Evolutionary conservation across 176 grass and related monocot species (phyloP).

Genomic region (Elaeis guineensis): DNA sequence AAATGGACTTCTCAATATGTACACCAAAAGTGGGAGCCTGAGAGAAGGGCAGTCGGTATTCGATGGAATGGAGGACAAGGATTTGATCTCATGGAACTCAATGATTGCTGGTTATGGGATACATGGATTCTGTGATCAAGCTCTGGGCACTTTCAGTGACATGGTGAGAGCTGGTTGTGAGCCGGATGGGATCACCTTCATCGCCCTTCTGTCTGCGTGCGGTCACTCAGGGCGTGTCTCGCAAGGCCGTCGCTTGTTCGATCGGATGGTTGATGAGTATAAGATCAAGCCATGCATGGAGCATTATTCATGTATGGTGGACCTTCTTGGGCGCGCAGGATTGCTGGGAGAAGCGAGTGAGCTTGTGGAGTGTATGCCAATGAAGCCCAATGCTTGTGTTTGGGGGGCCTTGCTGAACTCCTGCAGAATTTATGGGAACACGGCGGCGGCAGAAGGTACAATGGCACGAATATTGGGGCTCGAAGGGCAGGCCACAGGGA

Average conservation of each 20-base stretch:
- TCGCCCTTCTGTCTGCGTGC: slow-evolving; percentile 35
- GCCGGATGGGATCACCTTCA: slow-evolving; percentile 36
- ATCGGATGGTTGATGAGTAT: slow-evolving; percentile 30
- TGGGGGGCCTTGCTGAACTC: slow-evolving; percentile 60
- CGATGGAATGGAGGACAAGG: slow-evolving; percentile 25
- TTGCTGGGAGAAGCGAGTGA: slow-evolving; percentile 30
- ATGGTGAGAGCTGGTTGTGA: slow-evolving; percentile 19
- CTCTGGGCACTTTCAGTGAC: slow-evolving; percentile 23
- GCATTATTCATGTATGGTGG: slow-evolving; percentile 64
- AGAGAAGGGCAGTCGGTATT: slow-evolving; percentile 21
- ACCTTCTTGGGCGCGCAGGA: slow-evolving; percentile 46
- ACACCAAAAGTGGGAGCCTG: slow-evolving; percentile 36
- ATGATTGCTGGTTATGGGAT: slow-evolving; percentile 40
- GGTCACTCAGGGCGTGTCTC: slow-evolving; percentile 33
- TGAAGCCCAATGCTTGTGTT: slow-evolving; percentile 32
- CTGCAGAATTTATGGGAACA: slow-evolving; percentile 39
- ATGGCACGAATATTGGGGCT: slow-evolving; percentile 20
- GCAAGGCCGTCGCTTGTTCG: slow-evolving; percentile 40
- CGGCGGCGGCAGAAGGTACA: slow-evolving; percentile 22
- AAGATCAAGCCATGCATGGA: slow-evolving; percentile 39
- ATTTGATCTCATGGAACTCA: slow-evolving; percentile 66
- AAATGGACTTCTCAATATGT: slow-evolving; percentile 46
- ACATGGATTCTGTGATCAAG: slow-evolving; percentile 40
- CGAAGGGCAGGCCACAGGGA: slow-evolving; percentile 25
- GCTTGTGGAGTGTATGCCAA: slow-evolving; percentile 37